phyloP scores from a whole-genome alignment of 1,139 yeast species.

The Saccharomyces hybrid region DNA sequence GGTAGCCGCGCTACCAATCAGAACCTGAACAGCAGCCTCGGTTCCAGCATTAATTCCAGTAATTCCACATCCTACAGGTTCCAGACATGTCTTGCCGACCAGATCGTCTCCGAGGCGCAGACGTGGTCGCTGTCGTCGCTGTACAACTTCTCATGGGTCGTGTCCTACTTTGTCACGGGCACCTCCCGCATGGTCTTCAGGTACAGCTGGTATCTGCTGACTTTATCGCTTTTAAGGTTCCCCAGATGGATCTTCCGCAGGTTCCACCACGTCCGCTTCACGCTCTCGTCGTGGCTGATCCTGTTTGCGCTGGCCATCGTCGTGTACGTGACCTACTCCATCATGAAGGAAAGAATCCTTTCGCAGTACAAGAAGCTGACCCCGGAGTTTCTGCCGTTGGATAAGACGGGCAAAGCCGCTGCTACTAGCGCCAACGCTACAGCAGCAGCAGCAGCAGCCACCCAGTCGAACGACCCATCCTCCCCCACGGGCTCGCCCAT shows the following conservation, averaged over 20 bases:
- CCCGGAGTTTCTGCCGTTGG: slow-evolving; percentile 8
- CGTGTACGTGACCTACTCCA: slow-evolving; percentile 9
- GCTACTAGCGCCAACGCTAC: background rate
- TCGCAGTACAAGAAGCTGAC: slow-evolving; percentile 14
- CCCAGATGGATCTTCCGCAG: slow-evolving; percentile 13
- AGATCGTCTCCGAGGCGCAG: background rate
- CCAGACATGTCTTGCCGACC: background rate
- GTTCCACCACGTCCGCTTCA: slow-evolving; percentile 11
- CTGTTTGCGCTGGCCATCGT: slow-evolving; percentile 9
- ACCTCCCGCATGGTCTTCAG: slow-evolving; percentile 3
- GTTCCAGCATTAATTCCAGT: background rate
- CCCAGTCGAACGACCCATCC: background rate
- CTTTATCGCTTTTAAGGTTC: slow-evolving; percentile 9
- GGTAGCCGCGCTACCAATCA: background rate
- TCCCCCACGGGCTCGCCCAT: background rate
- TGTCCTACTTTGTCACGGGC: slow-evolving; percentile 4
- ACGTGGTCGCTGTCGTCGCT: slow-evolving; percentile 3
- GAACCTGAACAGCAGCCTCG: background rate
- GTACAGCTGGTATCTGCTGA: slow-evolving; percentile 6
- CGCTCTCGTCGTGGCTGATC: slow-evolving; percentile 12
- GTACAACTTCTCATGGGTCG: slow-evolving; percentile 4
- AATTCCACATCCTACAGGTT: background rate
- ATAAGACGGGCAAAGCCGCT: slow-evolving; percentile 4
- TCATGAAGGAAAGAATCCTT: slow-evolving; percentile 15
- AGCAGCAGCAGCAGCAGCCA: background rate